phyloP scores from a whole-genome alignment of 208 protist species.

The Trypanosoma cruzi region DNA sequence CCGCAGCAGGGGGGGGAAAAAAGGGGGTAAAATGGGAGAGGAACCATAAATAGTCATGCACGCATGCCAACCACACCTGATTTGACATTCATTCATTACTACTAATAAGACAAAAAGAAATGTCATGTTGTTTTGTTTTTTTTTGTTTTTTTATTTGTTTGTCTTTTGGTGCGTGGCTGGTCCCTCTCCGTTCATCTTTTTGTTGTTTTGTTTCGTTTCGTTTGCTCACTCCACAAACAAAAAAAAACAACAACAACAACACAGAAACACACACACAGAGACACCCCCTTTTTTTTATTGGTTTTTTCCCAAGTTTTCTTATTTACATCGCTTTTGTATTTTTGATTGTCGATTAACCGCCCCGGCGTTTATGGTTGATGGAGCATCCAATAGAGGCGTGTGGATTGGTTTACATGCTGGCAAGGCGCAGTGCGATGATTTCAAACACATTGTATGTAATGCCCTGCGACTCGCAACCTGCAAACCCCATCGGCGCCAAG shows the following conservation, averaged over 20 bases:
- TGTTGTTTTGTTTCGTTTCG: not conserved
- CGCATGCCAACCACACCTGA: too few species aligned
- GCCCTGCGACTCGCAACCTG: not conserved
- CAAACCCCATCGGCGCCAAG: not conserved
- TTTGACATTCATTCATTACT: too few species aligned
- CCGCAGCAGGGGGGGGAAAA: not conserved
- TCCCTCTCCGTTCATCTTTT: not conserved
- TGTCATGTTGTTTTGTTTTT: not conserved
- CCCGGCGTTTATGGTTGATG: too few species aligned
- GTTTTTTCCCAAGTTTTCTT: not conserved
- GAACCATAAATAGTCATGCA: too few species aligned
- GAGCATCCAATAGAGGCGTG: too few species aligned
- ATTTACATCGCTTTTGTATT: not conserved
- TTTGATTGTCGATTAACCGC: not conserved
- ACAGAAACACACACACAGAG: too few species aligned
- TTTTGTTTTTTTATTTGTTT: too few species aligned
- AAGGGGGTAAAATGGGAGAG: too few species aligned
- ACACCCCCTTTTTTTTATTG: not conserved
- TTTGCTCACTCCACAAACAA: not conserved
- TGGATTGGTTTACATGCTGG: constrained; percentile 26
- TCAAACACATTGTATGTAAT: constrained; percentile 31
- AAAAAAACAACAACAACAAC: not conserved
- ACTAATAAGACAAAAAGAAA: too few species aligned
- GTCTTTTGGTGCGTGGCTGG: too few species aligned
- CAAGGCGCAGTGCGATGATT: constrained; percentile 28